These are phyloP conservation scores for Pyrenophora teres DNA, from an alignment of 2,329 filamentous ascomycete genomes.

Conservation along the genomic window DNA sequence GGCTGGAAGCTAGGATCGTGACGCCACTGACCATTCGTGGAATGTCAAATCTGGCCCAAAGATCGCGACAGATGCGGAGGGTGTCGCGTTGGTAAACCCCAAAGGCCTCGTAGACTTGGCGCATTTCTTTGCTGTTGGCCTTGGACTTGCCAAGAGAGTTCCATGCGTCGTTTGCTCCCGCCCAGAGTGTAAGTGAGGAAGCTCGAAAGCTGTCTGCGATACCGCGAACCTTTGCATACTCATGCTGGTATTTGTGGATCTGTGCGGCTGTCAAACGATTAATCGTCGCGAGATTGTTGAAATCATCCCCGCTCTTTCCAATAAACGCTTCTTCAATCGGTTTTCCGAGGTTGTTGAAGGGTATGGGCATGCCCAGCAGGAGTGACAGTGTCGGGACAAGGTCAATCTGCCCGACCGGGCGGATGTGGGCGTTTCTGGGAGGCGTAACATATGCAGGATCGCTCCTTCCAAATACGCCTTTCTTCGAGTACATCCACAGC, in stretches of 20 bases:
- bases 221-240: constrained; percentile 76
- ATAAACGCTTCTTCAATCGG: constrained; percentile 95
- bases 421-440: constrained; percentile 72
- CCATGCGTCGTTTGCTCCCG: constrained; percentile 61
- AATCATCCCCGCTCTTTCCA: constrained; percentile 69
- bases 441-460: constrained; percentile 62
- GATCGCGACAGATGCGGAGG: constrained; percentile 74
- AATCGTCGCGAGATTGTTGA: constrained; percentile 76
- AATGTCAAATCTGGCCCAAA: constrained; percentile 94
- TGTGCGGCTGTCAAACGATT: constrained; percentile 80
- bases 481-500: constrained; percentile 97
- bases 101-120: constrained; percentile 62
- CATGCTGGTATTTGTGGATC: constrained; percentile 84
- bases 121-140: constrained; percentile 45
- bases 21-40: constrained; percentile 84
- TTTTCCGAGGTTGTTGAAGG: constrained; percentile 91
- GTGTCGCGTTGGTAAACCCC: constrained; percentile 77
- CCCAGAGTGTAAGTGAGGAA: constrained; percentile 64
- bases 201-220: constrained; percentile 65
- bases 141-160: constrained; percentile 47
- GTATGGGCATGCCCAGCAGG: constrained; percentile 87
- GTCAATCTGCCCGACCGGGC: constrained; percentile 85
- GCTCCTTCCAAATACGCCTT: constrained; percentile 79
- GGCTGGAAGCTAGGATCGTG: constrained; percentile 67
- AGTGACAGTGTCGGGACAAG: constrained; percentile 90